A percentile compares a stretch with the other conserved stretches of the same genome.
Conservation (phyloP, 768 basidiomycete species). For the Hemileccinum impolitum region DNA sequence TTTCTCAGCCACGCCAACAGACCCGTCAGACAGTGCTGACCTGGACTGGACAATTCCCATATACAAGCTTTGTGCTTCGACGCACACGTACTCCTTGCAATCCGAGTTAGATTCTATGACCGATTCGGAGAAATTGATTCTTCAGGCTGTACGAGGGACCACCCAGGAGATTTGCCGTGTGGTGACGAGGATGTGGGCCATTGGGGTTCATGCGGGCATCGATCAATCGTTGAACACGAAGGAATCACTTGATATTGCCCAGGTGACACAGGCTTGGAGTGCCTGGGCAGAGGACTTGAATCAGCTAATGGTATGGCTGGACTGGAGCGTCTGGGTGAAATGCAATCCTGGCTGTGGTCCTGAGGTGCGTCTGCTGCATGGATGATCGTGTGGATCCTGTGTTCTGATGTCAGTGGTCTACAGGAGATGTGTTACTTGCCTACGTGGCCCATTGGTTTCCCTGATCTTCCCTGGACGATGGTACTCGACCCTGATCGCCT, state of each 20-base stretch:
- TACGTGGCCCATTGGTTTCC: slow-evolving; percentile 21
- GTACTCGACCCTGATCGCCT: neutral
- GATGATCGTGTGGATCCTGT: neutral
- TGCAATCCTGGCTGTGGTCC: slow-evolving; percentile 44
- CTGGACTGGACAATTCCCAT: slow-evolving; percentile 30
- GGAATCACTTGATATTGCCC: neutral
- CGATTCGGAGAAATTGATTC: slow-evolving; percentile 28
- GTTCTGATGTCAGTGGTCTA: too few relatives aligned
- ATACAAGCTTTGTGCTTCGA: slow-evolving; percentile 28
- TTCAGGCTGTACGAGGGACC: slow-evolving; percentile 31
- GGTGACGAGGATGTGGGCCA: slow-evolving; percentile 45
- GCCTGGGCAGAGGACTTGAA: slow-evolving; percentile 36
- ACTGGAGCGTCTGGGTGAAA: slow-evolving; percentile 49
- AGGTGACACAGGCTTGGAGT: slow-evolving; percentile 10
- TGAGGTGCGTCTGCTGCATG: slow-evolving; percentile 36
- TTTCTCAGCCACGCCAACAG: slow-evolving; percentile 6
- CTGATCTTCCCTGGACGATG: neutral
- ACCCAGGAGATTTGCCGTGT: slow-evolving; percentile 45
- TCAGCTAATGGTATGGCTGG: slow-evolving; percentile 47
- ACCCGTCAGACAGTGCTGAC: neutral
- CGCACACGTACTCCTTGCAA: slow-evolving; percentile 19
- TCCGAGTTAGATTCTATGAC: slow-evolving; percentile 16
- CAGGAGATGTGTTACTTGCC: slow-evolving; percentile 29
- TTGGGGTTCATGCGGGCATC: slow-evolving; percentile 28
- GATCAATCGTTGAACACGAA: slow-evolving; percentile 9